These are phyloP conservation scores for Hirschfeldia incana DNA, from an alignment of 345 rosid genomes.

Conservation along the genomic window DNA sequence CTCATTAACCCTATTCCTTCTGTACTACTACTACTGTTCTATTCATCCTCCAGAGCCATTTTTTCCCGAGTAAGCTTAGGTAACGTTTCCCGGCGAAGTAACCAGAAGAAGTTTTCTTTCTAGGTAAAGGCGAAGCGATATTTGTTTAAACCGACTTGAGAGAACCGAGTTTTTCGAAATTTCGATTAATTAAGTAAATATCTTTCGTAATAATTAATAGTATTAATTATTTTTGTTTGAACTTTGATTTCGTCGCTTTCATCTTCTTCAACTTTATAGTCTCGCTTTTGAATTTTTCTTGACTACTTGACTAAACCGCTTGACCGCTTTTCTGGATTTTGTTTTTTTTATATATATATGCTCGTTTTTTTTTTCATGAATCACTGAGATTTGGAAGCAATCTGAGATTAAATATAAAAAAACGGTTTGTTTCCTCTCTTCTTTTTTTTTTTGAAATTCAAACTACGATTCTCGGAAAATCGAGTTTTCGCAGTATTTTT, in stretches of 20 bases:
- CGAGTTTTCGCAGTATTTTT: neutral
- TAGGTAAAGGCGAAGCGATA: conserved; percentile 6
- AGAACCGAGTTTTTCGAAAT: conserved; percentile 7
- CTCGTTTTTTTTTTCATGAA: neutral
- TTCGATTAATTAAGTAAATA: conserved; percentile 5
- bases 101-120: conserved; percentile 5
- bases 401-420: neutral
- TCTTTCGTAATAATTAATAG: neutral
- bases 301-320: conserved; percentile 28
- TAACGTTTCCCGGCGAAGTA: conserved; percentile 13
- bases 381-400: neutral
- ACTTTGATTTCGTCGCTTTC: conserved; percentile 19
- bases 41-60: neutral
- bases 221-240: neutral
- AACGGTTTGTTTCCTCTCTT: neutral
- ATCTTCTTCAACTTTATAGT: conserved; percentile 2
- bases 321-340: conserved; percentile 3
- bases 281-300: conserved; percentile 33
- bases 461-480: conserved; percentile 10
- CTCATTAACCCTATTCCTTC: neutral
- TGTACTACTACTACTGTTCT: neutral
- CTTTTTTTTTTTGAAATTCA: neutral
- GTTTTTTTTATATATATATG: neutral
- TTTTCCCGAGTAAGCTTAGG: conserved; percentile 3
- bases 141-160: conserved; percentile 15